Conservation (phyloP, 805 yeast species). For the Candida khao-thaluensis region DNA sequence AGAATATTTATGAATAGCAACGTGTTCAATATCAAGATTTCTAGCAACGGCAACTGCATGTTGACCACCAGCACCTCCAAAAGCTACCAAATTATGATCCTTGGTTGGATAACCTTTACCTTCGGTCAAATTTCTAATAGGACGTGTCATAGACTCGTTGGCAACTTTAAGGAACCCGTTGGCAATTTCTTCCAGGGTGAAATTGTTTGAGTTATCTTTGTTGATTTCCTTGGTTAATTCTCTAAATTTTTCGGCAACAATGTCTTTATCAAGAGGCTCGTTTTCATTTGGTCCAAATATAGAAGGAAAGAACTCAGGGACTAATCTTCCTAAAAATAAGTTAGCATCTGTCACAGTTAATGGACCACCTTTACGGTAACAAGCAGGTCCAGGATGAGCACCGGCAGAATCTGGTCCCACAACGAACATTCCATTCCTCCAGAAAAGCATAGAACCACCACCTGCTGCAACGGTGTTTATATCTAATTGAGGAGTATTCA, state of each 20-base stretch:
- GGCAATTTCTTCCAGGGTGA: slow-evolving; percentile 29
- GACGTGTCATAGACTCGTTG: slow-evolving; percentile 26
- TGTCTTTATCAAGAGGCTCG: neutral
- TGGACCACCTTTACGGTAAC: slow-evolving; percentile 37
- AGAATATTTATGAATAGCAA: slow-evolving; percentile 2
- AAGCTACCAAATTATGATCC: slow-evolving; percentile 1
- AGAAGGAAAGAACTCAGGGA: slow-evolving; percentile 1
- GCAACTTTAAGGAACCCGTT: slow-evolving; percentile 31
- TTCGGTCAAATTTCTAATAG: slow-evolving; percentile 4
- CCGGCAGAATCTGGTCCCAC: slow-evolving; percentile 11
- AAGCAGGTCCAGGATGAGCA: slow-evolving; percentile 36
- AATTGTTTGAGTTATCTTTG: slow-evolving; percentile 18
- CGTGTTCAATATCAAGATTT: slow-evolving; percentile 3
- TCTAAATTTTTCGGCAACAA: neutral
- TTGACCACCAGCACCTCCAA: slow-evolving; percentile 5
- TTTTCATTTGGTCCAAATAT: slow-evolving; percentile 4
- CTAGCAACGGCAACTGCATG: slow-evolving; percentile 3
- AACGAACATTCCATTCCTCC: slow-evolving; percentile 5
- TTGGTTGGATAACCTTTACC: slow-evolving; percentile 3
- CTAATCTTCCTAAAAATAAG: slow-evolving; percentile 1
- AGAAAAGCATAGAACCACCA: slow-evolving; percentile 27
- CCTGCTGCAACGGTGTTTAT: slow-evolving; percentile 23
- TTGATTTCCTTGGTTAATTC: slow-evolving; percentile 32
- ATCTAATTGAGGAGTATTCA: slow-evolving; percentile 31
- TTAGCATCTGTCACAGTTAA: slow-evolving; percentile 20